Percentiles rank a stretch among this genome's conserved stretches.
These are phyloP conservation scores for Yamadazyma scolyti DNA, from an alignment of 805 yeast genomes.

Conservation along the genomic window DNA sequence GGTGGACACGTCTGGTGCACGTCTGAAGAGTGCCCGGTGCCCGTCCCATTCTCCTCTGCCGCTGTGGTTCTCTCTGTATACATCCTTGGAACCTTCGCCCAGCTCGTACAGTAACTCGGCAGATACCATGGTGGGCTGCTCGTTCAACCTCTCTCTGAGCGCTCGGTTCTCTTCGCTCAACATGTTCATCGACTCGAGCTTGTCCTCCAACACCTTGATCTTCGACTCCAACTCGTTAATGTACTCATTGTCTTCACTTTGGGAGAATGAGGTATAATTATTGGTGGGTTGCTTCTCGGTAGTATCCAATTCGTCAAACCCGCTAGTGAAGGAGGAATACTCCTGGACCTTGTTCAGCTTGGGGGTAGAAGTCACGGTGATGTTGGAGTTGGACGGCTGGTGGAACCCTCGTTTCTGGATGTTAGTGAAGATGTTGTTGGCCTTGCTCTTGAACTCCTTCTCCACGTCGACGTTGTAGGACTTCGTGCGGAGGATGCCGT, in stretches of 20 bases:
- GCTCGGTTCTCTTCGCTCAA: no score
- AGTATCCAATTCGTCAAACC: conserved; percentile 21
- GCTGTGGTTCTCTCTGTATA: no score
- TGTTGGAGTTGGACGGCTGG: conserved; percentile 6
- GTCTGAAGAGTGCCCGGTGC: no score
- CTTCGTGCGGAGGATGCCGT: no score
- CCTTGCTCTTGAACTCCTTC: conserved; percentile 33
- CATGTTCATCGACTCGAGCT: no score
- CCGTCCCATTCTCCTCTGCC: no score
- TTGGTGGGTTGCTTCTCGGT: conserved; percentile 10
- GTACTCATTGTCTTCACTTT: conserved; percentile 6
- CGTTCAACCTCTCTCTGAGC: no score
- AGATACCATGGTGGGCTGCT: no score
- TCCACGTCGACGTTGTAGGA: conserved; percentile 29
- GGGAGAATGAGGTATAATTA: conserved; percentile 13
- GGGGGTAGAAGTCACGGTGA: conserved; percentile 39
- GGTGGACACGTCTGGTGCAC: no score
- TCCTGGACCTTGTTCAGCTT: conserved; percentile 23
- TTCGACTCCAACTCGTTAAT: conserved; percentile 7
- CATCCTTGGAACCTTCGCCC: no score
- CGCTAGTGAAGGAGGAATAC: conserved; percentile 32
- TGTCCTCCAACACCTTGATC: conserved; percentile 8
- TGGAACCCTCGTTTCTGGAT: conserved; percentile 30
- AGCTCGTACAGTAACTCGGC: no score
- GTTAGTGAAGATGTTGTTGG: conserved; percentile 35